phyloP scores from a whole-genome alignment of 78 protist genomes.

The Protostelium mycophagum region DNA sequence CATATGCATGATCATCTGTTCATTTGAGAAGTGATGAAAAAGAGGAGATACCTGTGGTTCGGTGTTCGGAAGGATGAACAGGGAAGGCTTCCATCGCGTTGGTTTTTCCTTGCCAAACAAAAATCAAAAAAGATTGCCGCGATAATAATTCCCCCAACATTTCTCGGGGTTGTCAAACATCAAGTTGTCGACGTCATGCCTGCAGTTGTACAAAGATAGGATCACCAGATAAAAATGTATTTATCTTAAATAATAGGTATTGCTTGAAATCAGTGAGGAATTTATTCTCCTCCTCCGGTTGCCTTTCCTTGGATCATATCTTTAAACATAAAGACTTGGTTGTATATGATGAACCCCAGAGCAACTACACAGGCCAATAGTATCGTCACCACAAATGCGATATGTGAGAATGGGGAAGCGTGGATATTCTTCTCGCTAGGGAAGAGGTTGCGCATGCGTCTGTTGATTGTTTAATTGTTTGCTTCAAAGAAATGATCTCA shows the following conservation, averaged over 20 bases:
- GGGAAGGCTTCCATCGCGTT: neutral
- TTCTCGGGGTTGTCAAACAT: too few relatives aligned
- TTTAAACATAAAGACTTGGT: neutral
- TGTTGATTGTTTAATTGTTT: neutral
- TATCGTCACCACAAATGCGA: constrained; percentile 13
- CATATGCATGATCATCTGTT: neutral
- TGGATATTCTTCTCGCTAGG: constrained; percentile 4
- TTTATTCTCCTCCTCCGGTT: too few relatives aligned
- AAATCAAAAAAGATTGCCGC: too few relatives aligned
- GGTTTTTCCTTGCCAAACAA: too few relatives aligned
- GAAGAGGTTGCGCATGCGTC: neutral
- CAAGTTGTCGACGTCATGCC: too few relatives aligned
- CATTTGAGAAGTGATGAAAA: neutral
- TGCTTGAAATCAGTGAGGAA: too few relatives aligned
- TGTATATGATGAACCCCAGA: constrained; percentile 13
- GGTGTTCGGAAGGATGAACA: neutral
- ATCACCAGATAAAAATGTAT: too few relatives aligned
- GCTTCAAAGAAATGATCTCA: neutral
- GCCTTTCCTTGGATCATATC: neutral
- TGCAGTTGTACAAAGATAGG: too few relatives aligned
- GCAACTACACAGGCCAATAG: constrained; percentile 16
- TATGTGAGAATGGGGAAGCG: constrained; percentile 16
- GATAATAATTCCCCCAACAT: too few relatives aligned
- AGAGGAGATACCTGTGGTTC: neutral
- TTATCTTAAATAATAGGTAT: too few relatives aligned